Conservation (phyloP, 2,329 filamentous ascomycete genomes). For the Hypoxylon sp. region DNA sequence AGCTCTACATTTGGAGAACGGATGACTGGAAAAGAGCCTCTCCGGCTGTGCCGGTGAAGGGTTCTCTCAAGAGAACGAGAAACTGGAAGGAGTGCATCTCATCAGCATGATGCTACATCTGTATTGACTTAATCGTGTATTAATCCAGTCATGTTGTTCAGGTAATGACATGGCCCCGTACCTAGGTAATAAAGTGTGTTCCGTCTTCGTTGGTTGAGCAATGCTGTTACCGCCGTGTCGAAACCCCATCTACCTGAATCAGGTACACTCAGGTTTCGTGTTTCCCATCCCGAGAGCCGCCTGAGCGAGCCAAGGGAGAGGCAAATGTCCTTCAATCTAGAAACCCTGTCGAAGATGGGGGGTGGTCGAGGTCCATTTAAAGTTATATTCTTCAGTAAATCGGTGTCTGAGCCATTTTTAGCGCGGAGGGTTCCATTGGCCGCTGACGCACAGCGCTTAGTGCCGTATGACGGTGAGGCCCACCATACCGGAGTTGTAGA, state of each 20-base stretch:
- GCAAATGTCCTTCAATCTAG: constrained; percentile 13
- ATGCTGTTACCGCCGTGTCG: background rate
- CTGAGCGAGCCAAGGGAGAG: background rate
- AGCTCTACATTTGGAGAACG: constrained; percentile 28
- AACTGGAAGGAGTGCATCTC: constrained; percentile 24
- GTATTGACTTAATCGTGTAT: background rate
- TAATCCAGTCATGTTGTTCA: no score
- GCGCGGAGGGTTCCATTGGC: constrained; percentile 28
- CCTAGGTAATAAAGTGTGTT: no score
- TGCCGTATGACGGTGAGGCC: constrained; percentile 5
- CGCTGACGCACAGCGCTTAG: constrained; percentile 24
- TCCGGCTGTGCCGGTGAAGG: constrained; percentile 4
- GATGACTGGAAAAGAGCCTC: constrained; percentile 24
- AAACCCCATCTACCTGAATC: no score
- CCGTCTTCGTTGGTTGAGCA: no score
- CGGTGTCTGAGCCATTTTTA: constrained; percentile 23
- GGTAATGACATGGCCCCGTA: no score
- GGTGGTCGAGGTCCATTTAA: constrained; percentile 28
- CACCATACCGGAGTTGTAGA: background rate
- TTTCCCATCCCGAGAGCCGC: background rate
- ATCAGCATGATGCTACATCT: constrained; percentile 4
- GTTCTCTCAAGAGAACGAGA: background rate
- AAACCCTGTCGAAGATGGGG: constrained; percentile 8
- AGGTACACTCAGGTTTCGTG: constrained; percentile 2
- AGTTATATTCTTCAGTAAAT: constrained; percentile 4